Percentiles rank a stretch among this genome's conserved stretches.
Conservation (phyloP, 2,329 filamentous ascomycete genomes). For the Achaetomium macrosporum region DNA sequence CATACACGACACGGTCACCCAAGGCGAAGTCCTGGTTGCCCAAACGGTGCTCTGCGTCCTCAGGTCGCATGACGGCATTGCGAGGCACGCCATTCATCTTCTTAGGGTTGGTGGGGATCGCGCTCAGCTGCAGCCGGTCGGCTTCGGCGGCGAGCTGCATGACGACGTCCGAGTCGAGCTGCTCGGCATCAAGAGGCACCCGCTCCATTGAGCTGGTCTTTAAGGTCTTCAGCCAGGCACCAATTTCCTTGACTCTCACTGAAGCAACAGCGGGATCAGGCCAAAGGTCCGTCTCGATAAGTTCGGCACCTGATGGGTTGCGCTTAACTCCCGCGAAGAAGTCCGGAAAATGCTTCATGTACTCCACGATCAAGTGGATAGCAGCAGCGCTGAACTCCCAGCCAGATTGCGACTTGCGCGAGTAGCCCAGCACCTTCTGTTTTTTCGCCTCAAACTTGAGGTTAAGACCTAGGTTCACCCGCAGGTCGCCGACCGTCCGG, state of each 20-base stretch:
- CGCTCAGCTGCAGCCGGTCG: slow-evolving; percentile 49
- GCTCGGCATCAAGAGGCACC: slow-evolving; percentile 93
- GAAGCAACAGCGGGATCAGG: slow-evolving; percentile 64
- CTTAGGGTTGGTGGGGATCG: slow-evolving; percentile 53
- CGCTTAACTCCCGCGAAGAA: slow-evolving; percentile 85
- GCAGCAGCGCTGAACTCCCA: slow-evolving; percentile 95
- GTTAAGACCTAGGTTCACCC: slow-evolving; percentile 88
- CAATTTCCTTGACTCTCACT: slow-evolving; percentile 85
- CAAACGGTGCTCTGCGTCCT: slow-evolving; percentile 89
- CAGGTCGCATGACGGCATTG: slow-evolving; percentile 82
- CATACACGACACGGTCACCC: slow-evolving; percentile 89
- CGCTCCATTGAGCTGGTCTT: slow-evolving; percentile 89
- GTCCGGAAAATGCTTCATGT: slow-evolving; percentile 91
- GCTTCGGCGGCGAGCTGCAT: slow-evolving; percentile 71
- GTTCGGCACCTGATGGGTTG: slow-evolving; percentile 80
- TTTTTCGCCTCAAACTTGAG: slow-evolving; percentile 96
- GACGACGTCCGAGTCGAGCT: slow-evolving; percentile 88
- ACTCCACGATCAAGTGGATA: slow-evolving; percentile 71
- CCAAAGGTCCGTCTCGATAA: slow-evolving; percentile 82
- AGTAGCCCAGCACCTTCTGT: slow-evolving; percentile 92
- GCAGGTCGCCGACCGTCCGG: slow-evolving; percentile 66
- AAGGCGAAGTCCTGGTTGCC: slow-evolving; percentile 76
- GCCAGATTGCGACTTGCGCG: slow-evolving; percentile 74
- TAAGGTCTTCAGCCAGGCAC: slow-evolving; percentile 83
- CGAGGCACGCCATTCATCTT: slow-evolving; percentile 77